Evolutionary conservation across 1,284 basidiomycete species (phyloP).

Genomic region (Ganoderma multipileum): DNA sequence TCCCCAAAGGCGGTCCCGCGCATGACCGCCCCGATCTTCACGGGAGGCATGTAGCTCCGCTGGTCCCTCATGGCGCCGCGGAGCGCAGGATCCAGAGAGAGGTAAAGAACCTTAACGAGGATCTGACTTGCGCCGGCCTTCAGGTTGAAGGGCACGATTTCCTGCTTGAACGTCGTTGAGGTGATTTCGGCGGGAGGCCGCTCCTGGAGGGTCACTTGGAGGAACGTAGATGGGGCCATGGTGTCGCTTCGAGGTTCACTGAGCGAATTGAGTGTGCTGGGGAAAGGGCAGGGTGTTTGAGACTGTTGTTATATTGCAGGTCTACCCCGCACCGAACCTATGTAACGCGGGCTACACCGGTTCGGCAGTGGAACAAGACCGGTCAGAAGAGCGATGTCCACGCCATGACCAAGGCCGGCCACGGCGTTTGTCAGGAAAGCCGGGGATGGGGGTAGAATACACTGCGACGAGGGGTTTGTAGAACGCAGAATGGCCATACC

Average conservation of each 20-base stretch:
- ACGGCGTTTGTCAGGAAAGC: neutral
- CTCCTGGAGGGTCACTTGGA: slow-evolving; percentile 75
- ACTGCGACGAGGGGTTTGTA: neutral
- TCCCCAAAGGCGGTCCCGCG: slow-evolving; percentile 75
- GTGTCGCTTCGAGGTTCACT: neutral
- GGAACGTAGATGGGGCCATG: slow-evolving; percentile 53
- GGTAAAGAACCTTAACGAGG: slow-evolving; percentile 76
- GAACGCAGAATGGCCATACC: neutral
- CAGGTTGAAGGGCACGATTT: slow-evolving; percentile 60
- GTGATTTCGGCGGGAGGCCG: slow-evolving; percentile 73
- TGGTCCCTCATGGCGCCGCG: slow-evolving; percentile 79
- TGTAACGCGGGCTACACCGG: slow-evolving; percentile 1
- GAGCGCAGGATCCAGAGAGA: slow-evolving; percentile 89
- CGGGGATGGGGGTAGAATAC: neutral
- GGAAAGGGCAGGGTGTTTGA: neutral
- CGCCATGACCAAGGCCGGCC: neutral
- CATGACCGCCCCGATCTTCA: slow-evolving; percentile 88
- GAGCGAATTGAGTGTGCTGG: neutral
- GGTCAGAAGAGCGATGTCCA: slow-evolving; percentile 4
- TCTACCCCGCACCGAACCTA: neutral
- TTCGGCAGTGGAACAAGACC: slow-evolving; percentile 3
- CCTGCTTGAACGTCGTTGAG: slow-evolving; percentile 74
- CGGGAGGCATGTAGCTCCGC: slow-evolving; percentile 73
- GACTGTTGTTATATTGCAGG: neutral
- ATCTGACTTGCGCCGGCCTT: slow-evolving; percentile 65